Evolutionary conservation across 2,329 filamentous ascomycete genomes (phyloP).

Genomic region (Pseudocercospora pini-densiflorae): DNA sequence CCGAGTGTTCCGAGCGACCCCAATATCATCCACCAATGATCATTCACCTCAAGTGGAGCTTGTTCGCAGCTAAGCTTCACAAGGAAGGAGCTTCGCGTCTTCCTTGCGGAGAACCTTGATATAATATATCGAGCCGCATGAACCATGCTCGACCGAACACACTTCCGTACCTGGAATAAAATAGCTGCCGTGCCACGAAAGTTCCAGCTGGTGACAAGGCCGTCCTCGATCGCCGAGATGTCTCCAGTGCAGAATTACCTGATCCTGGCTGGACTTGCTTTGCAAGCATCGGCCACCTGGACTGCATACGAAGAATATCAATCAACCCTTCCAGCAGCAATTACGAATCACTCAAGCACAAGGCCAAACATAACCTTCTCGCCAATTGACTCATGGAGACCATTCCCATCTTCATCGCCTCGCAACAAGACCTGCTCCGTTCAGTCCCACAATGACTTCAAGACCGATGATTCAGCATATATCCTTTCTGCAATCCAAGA

Average conservation of each 20-base stretch:
- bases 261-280: conserved; percentile 21
- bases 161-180: not conserved
- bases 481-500: conserved; percentile 60
- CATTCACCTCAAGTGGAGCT: not conserved
- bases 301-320: conserved; percentile 36
- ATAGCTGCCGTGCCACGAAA: not conserved
- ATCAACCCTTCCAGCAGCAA: conserved; percentile 23
- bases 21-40: conserved; percentile 3
- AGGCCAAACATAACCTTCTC: conserved; percentile 41
- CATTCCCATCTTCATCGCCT: conserved; percentile 41
- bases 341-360: conserved; percentile 29
- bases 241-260: not conserved
- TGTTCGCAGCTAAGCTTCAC: not conserved
- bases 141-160: not conserved
- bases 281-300: conserved; percentile 35
- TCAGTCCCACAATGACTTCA: conserved; percentile 43
- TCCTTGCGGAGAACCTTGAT: conserved; percentile 1
- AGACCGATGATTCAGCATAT: conserved; percentile 55
- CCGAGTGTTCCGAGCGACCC: not conserved
- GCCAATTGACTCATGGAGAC: conserved; percentile 43
- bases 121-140: conserved; percentile 3
- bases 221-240: not conserved
- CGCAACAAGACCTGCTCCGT: conserved; percentile 47
- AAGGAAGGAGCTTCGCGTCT: not conserved
- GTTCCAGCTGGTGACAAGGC: not conserved